Conservation (phyloP, 257 asterid species). For the Thymus mandschuricus region DNA sequence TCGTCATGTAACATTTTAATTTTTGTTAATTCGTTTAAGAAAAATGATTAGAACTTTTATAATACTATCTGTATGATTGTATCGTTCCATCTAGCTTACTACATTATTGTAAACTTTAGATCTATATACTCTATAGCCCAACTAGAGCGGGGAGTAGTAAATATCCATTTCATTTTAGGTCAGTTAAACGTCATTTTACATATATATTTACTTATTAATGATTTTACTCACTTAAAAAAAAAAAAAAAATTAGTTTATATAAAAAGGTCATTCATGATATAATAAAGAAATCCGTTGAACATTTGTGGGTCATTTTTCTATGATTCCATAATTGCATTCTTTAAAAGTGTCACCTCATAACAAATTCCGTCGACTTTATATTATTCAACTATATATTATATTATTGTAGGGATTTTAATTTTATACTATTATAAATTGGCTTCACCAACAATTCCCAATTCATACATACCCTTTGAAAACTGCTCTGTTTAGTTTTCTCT, state of each 20-base stretch:
- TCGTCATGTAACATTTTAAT: no score
- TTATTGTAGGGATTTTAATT: background rate
- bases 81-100: no score
- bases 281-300: background rate
- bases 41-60: no score
- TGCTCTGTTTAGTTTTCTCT: conserved; percentile 18
- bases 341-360: conserved; percentile 17
- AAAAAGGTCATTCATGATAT: background rate
- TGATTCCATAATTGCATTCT: conserved; percentile 25
- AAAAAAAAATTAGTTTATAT: no score
- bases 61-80: no score
- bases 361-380: conserved; percentile 14
- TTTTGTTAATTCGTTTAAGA: no score
- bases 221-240: no score
- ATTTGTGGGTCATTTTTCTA: background rate
- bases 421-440: background rate
- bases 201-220: background rate
- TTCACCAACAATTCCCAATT: background rate
- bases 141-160: no score
- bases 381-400: background rate
- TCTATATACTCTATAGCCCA: no score
- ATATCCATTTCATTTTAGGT: no score
- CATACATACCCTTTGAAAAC: conserved; percentile 10
- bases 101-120: no score
- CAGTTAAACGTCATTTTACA: background rate